phyloP scores from a whole-genome alignment of 805 yeast genomes.

The Ogataea ramenticola region DNA sequence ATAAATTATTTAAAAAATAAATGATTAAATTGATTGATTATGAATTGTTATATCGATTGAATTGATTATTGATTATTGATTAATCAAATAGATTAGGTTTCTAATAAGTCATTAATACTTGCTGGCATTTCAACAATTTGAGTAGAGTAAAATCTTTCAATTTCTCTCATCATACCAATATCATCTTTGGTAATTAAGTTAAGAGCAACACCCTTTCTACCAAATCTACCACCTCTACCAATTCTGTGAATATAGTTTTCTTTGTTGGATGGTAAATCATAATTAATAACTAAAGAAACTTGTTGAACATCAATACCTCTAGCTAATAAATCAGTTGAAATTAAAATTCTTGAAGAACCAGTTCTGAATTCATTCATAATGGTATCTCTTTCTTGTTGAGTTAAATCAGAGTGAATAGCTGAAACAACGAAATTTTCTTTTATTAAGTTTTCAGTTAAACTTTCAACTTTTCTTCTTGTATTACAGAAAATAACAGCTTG shows the following conservation, averaged over 20 bases:
- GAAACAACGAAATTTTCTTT: slow-evolving; percentile 85
- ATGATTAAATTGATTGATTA: too few species aligned
- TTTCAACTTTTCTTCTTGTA: slow-evolving; percentile 91
- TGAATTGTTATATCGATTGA: too few species aligned
- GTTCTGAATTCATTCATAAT: slow-evolving; percentile 95
- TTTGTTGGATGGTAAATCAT: slow-evolving; percentile 83
- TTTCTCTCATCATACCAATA: slow-evolving; percentile 65
- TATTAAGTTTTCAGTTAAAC: slow-evolving; percentile 66
- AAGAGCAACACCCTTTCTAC: slow-evolving; percentile 97
- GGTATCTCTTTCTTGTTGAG: slow-evolving; percentile 87
- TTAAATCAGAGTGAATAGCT: slow-evolving; percentile 94
- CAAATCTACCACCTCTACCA: slow-evolving; percentile 98
- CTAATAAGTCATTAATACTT: slow-evolving; percentile 31
- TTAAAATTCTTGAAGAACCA: slow-evolving; percentile 88
- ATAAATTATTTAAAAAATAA: too few species aligned
- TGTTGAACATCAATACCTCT: slow-evolving; percentile 98
- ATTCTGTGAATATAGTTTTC: slow-evolving; percentile 96
- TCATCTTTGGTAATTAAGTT: slow-evolving; percentile 86
- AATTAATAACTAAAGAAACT: slow-evolving; percentile 89
- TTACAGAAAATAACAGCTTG: slow-evolving; percentile 98
- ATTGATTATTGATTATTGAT: too few species aligned
- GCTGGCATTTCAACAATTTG: slow-evolving; percentile 93
- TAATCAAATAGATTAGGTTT: slow-evolving; percentile 4
- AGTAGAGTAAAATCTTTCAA: slow-evolving; percentile 85
- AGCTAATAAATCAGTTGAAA: slow-evolving; percentile 93